Evolutionary conservation across 192 early-diverging fungal genomes (phyloP).

Genomic region (Umbelopsis vinacea): DNA sequence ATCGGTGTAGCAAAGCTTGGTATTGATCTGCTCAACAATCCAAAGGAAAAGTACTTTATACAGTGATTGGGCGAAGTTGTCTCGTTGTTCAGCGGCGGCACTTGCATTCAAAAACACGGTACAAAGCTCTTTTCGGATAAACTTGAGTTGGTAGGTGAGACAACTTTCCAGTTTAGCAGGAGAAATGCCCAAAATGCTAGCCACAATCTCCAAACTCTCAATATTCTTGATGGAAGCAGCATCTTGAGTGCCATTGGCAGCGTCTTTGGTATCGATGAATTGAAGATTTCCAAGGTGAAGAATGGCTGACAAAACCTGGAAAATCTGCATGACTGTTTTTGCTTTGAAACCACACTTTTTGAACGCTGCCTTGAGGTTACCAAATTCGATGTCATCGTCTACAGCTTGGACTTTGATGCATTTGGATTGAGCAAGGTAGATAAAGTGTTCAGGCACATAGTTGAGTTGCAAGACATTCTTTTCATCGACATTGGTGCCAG

Average conservation of each 20-base stretch:
- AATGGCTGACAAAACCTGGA: slow-evolving; percentile 85
- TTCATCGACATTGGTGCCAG: slow-evolving; percentile 69
- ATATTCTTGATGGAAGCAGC: slow-evolving; percentile 76
- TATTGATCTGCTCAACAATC: slow-evolving; percentile 93
- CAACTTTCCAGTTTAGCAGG: slow-evolving; percentile 69
- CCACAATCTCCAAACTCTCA: slow-evolving; percentile 72
- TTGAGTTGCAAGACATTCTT: slow-evolving; percentile 63
- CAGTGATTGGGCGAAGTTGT: slow-evolving; percentile 80
- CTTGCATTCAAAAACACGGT: slow-evolving; percentile 87
- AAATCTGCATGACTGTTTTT: slow-evolving; percentile 79
- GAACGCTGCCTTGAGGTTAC: slow-evolving; percentile 66
- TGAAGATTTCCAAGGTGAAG: slow-evolving; percentile 87
- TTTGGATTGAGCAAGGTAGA: slow-evolving; percentile 45
- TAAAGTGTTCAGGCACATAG: slow-evolving; percentile 51
- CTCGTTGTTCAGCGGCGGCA: slow-evolving; percentile 78
- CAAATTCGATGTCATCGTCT: slow-evolving; percentile 63
- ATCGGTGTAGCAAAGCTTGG: slow-evolving; percentile 72
- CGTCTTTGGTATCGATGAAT: slow-evolving; percentile 66
- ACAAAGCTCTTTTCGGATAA: slow-evolving; percentile 84
- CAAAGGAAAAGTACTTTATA: slow-evolving; percentile 89
- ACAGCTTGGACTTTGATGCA: slow-evolving; percentile 36
- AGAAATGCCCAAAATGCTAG: slow-evolving; percentile 81
- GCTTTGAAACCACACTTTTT: slow-evolving; percentile 64
- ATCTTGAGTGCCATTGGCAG: slow-evolving; percentile 68
- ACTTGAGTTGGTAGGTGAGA: slow-evolving; percentile 81